These are phyloP conservation scores for Raphanus sativus DNA, from an alignment of 345 rosid species.

Conservation along the genomic window DNA sequence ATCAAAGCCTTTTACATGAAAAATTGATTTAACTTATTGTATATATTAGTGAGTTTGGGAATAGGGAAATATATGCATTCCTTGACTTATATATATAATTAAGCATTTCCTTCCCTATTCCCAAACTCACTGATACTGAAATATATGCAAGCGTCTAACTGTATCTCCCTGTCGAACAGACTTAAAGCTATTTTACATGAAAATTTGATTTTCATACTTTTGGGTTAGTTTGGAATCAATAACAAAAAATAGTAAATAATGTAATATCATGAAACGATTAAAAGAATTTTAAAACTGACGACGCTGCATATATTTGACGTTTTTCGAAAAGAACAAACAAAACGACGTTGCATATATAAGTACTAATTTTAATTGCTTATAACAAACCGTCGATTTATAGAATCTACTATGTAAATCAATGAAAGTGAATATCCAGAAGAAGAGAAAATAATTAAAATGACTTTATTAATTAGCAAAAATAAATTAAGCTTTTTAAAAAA, in stretches of 20 bases:
- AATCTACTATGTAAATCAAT: background rate
- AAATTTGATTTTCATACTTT: background rate
- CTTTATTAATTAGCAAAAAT: background rate
- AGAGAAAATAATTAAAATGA: background rate
- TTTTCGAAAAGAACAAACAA: background rate
- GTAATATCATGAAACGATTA: background rate
- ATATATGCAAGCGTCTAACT: background rate
- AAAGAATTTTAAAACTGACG: background rate
- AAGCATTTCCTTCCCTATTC: background rate
- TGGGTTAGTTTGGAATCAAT: background rate
- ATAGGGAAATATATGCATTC: no score
- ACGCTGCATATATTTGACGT: background rate
- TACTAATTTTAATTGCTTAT: background rate
- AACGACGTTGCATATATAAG: background rate
- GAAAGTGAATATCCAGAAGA: background rate
- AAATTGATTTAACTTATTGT: no score
- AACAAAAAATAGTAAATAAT: background rate
- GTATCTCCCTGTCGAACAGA: background rate
- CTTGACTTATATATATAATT: no score
- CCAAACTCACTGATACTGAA: background rate
- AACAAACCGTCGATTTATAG: constrained; percentile 9
- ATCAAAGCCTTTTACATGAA: no score
- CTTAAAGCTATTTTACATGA: background rate
- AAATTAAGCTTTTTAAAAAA: background rate
- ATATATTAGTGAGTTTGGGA: no score